phyloP scores from a whole-genome alignment of 2,329 filamentous ascomycete genomes.

The Fusarium protoensiforme region DNA sequence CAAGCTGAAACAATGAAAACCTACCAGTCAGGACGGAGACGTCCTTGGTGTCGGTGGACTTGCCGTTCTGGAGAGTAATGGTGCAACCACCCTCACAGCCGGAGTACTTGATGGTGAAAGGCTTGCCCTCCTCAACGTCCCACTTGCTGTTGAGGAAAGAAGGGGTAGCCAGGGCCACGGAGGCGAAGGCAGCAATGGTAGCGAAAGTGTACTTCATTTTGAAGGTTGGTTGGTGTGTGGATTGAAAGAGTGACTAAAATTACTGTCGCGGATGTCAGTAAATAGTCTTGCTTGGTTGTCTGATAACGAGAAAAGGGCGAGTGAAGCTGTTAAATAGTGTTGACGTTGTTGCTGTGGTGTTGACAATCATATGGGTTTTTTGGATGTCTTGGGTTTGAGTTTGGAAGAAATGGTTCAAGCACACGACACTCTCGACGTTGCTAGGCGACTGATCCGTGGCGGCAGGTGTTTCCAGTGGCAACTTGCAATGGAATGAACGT shows the following conservation, averaged over 20 bases:
- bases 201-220: slow-evolving; percentile 52
- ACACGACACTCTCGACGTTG: background rate
- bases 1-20: background rate
- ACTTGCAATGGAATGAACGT: background rate
- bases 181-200: slow-evolving; percentile 45
- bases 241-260: slow-evolving; percentile 43
- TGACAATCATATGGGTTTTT: background rate
- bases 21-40: slow-evolving; percentile 48
- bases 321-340: background rate
- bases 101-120: slow-evolving; percentile 47
- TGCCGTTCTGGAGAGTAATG: slow-evolving; percentile 49
- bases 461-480: background rate
- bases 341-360: slow-evolving; percentile 9
- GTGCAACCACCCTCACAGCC: slow-evolving; percentile 50
- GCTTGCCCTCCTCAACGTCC: slow-evolving; percentile 43
- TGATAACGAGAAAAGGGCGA: slow-evolving; percentile 4
- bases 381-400: background rate
- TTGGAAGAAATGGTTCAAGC: background rate
- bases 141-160: slow-evolving; percentile 48
- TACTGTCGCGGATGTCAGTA: slow-evolving; percentile 37
- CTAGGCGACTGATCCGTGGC: background rate
- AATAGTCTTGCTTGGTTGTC: background rate
- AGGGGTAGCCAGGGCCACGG: slow-evolving; percentile 45
- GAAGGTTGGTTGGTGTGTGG: slow-evolving; percentile 35
- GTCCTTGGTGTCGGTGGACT: slow-evolving; percentile 41